Percentiles rank a stretch among this genome's conserved stretches.
Conservation (phyloP, 352 stramenopile species). For the Saprolegnia parasitica region DNA sequence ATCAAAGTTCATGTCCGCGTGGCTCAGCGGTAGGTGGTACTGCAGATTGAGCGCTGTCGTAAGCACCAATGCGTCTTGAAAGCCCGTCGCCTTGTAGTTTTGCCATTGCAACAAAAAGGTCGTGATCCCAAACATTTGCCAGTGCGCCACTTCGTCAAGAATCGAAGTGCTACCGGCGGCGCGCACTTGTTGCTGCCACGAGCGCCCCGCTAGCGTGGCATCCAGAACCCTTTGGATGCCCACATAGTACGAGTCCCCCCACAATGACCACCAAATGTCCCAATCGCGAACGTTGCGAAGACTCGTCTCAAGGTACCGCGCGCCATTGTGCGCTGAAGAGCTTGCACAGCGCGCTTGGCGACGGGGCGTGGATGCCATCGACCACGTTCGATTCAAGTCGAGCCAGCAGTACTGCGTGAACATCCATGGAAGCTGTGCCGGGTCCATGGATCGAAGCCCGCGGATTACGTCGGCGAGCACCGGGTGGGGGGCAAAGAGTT, state of each 20-base stretch:
- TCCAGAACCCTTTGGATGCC: neutral
- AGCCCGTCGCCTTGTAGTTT: slow-evolving; percentile 16
- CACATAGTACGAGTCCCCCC: slow-evolving; percentile 8
- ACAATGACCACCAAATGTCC: neutral
- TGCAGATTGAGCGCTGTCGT: neutral
- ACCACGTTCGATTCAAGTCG: neutral
- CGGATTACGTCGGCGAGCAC: neutral
- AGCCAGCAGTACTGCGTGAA: slow-evolving; percentile 4
- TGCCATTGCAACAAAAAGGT: slow-evolving; percentile 9
- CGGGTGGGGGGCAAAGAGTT: neutral
- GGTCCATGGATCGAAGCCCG: neutral
- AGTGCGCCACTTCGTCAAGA: slow-evolving; percentile 5
- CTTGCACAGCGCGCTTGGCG: neutral
- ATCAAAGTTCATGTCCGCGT: neutral
- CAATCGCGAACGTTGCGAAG: neutral
- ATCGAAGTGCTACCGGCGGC: neutral
- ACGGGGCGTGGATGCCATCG: neutral
- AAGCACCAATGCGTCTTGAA: neutral
- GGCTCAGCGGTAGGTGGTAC: neutral
- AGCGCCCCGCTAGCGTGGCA: neutral
- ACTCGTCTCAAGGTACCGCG: neutral
- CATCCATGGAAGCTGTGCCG: neutral
- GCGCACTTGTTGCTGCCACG: neutral
- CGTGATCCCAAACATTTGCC: neutral
- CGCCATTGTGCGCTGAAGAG: neutral